Percentiles rank a stretch among this genome's conserved stretches.
These are phyloP conservation scores for Fraxinus excelsior DNA, from an alignment of 257 asterid species.

Conservation along the genomic window DNA sequence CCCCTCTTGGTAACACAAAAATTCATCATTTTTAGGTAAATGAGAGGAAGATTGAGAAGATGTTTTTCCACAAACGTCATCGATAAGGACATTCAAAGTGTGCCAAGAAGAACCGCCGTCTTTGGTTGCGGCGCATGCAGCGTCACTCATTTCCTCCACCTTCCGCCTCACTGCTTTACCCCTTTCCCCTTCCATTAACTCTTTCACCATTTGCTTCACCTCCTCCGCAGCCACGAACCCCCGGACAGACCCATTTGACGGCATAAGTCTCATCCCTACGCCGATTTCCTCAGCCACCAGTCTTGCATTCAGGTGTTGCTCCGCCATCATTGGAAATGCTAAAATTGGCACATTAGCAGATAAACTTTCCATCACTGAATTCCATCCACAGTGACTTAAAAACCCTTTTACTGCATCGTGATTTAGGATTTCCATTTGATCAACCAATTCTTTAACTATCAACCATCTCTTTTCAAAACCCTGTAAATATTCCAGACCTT, in stretches of 20 bases:
- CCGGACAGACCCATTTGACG: constrained; percentile 45
- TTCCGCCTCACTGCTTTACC: constrained; percentile 48
- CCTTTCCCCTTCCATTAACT: constrained; percentile 45
- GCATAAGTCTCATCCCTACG: constrained; percentile 51
- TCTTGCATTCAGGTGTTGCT: constrained; percentile 64
- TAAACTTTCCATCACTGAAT: constrained; percentile 64
- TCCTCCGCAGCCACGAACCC: constrained; percentile 55
- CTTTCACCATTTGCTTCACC: constrained; percentile 53
- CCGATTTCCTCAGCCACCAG: constrained; percentile 53
- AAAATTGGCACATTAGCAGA: constrained; percentile 58
- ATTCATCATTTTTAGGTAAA: not conserved
- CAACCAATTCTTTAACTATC: constrained; percentile 64
- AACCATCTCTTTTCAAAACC: constrained; percentile 47
- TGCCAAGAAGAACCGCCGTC: constrained; percentile 59
- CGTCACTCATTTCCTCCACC: constrained; percentile 35
- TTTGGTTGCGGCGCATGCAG: constrained; percentile 40
- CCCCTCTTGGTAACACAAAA: not conserved
- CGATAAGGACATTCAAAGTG: constrained; percentile 38
- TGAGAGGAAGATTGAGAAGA: not conserved
- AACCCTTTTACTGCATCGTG: constrained; percentile 55
- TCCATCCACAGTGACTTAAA: constrained; percentile 89
- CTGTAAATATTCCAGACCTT: not conserved
- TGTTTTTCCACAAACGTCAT: constrained; percentile 20
- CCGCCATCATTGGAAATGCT: constrained; percentile 76
- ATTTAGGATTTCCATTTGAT: constrained; percentile 44